Evolutionary conservation across 176 grass and related monocot species (phyloP).

Genomic region (Oryza meridionalis): DNA sequence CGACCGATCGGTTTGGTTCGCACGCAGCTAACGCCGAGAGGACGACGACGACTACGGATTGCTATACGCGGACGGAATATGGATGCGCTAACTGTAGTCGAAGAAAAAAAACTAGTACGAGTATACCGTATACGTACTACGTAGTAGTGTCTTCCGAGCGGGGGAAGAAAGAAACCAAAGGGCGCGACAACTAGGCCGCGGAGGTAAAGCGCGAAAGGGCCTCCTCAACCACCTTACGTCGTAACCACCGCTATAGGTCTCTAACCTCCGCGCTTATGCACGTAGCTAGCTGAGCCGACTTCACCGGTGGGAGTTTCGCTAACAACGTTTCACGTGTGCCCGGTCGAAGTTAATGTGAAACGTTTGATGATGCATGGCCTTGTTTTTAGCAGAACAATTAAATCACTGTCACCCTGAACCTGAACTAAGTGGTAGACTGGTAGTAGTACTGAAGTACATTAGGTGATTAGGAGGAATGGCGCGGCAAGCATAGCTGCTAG

Average conservation of each 20-base stretch:
- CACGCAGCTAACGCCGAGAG: background rate
- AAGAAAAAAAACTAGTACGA: background rate
- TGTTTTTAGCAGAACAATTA: background rate
- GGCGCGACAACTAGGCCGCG: background rate
- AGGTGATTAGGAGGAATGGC: background rate
- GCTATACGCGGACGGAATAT: background rate
- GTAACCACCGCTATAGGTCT: slow-evolving; percentile 25
- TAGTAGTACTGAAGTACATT: background rate
- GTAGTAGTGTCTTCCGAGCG: background rate
- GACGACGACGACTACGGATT: background rate
- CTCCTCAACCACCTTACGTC: slow-evolving; percentile 49
- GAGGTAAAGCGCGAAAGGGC: slow-evolving; percentile 23
- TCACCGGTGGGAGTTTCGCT: background rate
- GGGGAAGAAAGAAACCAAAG: background rate
- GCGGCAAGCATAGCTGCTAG: background rate
- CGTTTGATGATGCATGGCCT: background rate
- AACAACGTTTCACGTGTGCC: too few relatives aligned
- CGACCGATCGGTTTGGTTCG: background rate
- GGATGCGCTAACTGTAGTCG: background rate
- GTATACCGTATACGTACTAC: too few relatives aligned
- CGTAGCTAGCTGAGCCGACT: background rate
- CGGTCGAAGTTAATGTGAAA: background rate
- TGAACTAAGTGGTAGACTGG: background rate
- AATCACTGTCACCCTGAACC: background rate
- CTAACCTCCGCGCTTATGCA: background rate